phyloP scores from a whole-genome alignment of 2,329 filamentous ascomycete genomes.

The Arthrobotrys sinensis region DNA sequence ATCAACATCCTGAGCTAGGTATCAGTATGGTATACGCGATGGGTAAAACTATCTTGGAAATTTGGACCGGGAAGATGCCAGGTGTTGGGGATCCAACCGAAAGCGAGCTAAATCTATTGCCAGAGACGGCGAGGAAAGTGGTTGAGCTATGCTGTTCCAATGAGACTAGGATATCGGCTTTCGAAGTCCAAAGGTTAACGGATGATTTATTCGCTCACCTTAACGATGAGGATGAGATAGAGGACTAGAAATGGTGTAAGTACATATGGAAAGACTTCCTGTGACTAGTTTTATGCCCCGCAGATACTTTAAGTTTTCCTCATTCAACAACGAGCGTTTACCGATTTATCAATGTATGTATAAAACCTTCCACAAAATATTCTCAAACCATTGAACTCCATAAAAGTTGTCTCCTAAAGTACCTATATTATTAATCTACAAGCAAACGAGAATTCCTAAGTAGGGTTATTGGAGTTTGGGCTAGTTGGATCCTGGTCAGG shows the following conservation, averaged over 20 bases:
- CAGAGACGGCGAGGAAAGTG: constrained; percentile 37
- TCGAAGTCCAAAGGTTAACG: constrained; percentile 13
- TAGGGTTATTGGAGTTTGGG: neutral
- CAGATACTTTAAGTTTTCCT: too few relatives aligned
- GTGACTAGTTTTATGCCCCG: neutral
- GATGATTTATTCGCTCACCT: constrained; percentile 43
- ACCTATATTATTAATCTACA: too few relatives aligned
- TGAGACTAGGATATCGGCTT: constrained; percentile 34
- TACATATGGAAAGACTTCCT: neutral
- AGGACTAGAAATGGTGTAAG: neutral
- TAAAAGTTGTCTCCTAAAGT: too few relatives aligned
- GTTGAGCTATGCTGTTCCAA: constrained; percentile 46
- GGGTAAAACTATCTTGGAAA: constrained; percentile 58
- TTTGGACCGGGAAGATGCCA: constrained; percentile 46
- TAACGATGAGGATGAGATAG: constrained; percentile 31
- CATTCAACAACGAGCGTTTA: too few relatives aligned
- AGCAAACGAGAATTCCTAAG: too few relatives aligned
- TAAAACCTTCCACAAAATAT: too few relatives aligned
- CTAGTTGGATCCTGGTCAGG: neutral
- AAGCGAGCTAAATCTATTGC: constrained; percentile 19
- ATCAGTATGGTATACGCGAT: constrained; percentile 60
- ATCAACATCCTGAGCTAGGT: constrained; percentile 41
- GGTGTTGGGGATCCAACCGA: constrained; percentile 37
- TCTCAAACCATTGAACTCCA: too few relatives aligned
- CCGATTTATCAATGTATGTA: too few relatives aligned